Evolutionary conservation across 768 basidiomycete genomes (phyloP).

Genomic region (Mycena leptocephala): DNA sequence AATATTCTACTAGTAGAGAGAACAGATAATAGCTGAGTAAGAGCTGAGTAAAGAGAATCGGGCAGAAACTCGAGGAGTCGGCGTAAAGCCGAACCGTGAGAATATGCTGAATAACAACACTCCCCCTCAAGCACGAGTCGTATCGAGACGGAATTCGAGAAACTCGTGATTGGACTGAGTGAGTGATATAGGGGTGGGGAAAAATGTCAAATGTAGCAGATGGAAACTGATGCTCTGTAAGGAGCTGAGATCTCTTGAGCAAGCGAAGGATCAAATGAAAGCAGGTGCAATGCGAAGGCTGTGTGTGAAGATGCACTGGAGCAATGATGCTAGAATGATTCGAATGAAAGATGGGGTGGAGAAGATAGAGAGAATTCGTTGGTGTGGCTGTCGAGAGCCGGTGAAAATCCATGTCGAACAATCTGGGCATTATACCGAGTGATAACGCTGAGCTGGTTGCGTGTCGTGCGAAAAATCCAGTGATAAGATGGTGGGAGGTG

Average conservation of each 20-base stretch:
- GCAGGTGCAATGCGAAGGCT: too few species aligned
- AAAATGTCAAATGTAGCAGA: neutral
- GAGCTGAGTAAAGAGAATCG: too few species aligned
- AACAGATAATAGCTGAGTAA: too few species aligned
- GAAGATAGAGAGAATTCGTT: neutral
- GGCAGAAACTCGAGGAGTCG: too few species aligned
- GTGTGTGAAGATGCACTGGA: neutral
- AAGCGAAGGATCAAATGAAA: too few species aligned
- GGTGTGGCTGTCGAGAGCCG: neutral
- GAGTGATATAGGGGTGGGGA: neutral
- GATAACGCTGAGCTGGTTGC: neutral
- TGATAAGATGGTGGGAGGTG: too few species aligned
- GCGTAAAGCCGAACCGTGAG: too few species aligned
- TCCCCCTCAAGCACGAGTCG: slow-evolving; percentile 10
- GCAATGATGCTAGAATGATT: neutral
- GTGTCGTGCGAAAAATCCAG: neutral
- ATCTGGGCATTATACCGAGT: neutral
- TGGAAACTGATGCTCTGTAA: slow-evolving; percentile 13
- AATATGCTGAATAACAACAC: too few species aligned
- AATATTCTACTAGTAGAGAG: too few species aligned
- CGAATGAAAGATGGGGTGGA: neutral
- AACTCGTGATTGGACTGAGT: slow-evolving; percentile 4
- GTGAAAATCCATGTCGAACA: neutral
- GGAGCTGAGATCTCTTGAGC: neutral
- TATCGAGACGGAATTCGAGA: neutral